phyloP scores from a whole-genome alignment of 169 alveolate genomes.

The Sarcocystis neurona region DNA sequence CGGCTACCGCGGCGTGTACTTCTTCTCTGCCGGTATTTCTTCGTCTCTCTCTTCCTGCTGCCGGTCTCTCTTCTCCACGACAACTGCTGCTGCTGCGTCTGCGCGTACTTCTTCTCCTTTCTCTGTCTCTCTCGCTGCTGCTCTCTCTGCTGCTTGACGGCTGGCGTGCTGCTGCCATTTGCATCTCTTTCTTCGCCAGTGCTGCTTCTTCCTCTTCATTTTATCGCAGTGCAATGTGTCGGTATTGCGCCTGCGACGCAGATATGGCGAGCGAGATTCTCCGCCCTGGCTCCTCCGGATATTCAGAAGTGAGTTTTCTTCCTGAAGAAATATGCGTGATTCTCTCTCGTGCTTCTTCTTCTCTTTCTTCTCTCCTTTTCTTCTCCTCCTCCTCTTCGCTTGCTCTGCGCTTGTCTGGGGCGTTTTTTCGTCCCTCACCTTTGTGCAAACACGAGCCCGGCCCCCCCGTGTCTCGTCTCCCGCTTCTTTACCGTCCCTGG shows the following conservation, averaged over 20 bases:
- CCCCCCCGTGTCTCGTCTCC: background rate
- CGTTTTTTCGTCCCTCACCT: background rate
- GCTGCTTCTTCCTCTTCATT: too few species aligned
- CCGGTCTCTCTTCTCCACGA: background rate
- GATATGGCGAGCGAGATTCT: conserved; percentile 95
- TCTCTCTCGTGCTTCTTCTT: background rate
- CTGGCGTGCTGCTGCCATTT: too few species aligned
- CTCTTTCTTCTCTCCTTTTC: background rate
- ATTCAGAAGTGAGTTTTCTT: conserved; percentile 40
- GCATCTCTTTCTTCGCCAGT: too few species aligned
- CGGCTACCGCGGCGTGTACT: background rate
- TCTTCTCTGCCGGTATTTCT: background rate
- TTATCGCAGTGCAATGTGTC: too few species aligned
- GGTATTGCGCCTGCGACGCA: conserved; percentile 6
- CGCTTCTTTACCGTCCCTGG: background rate
- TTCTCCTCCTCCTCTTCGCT: background rate
- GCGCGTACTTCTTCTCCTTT: background rate
- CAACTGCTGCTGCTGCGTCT: background rate
- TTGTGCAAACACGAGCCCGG: background rate
- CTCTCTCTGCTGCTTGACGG: background rate
- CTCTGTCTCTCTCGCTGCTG: background rate
- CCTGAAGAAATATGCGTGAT: too few species aligned
- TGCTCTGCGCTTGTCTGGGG: background rate
- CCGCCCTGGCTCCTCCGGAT: conserved; percentile 95
- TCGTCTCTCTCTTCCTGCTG: background rate